Base-by-base conservation (phyloP, 108 stramenopile species). In the Stephanodiscus minutulus region DNA sequence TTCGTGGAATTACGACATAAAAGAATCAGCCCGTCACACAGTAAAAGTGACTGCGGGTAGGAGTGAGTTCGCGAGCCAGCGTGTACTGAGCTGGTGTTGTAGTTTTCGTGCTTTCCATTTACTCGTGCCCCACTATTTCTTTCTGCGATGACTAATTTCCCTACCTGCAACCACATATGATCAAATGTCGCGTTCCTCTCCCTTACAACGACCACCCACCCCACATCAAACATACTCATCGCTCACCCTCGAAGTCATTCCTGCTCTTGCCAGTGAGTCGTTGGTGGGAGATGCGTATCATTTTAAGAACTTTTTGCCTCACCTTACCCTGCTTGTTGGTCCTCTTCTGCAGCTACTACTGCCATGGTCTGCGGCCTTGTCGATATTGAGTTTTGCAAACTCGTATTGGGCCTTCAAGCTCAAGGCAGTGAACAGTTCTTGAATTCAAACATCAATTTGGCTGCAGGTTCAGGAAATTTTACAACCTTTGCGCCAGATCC, bases 321-420 rank as follows among this genome's bases (percentile, higher is more conserved):
- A 7, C 15, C 27, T 56, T 28, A 28, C 24, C 27, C 28, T 11
- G 55, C 27, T 56, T 56, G 29, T 12, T 56, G 5, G 6, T 52
- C 22, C 27, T 29, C 15, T 56, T 56, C 22, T 56, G 55, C 27
- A 56, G 55, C 92, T 11, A 94, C 90, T 48, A 94, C 92, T n/a
- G 92, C 92, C 24, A 83, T 94, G 75, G 92, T 92, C 15, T 88
- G 91, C 8, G 92, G 92, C 37, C 68, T 90, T n/a, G 85, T 92
- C 15, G 86, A 90, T 61, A 82, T 94, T 46, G 92, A 94, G 78
- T 82, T 89, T 33, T 82, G 83, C 69, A 93, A 93, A 66, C 65
- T 93, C 31, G 77, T 91, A 15, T 73, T 85, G 25, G 84, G 84
- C 35, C 72, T 85, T 12, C 71, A 85, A 46, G 79, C 81, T 48